Conservation (phyloP, 164 flowering plant genomes). For the Tetracentron sinense region DNA sequence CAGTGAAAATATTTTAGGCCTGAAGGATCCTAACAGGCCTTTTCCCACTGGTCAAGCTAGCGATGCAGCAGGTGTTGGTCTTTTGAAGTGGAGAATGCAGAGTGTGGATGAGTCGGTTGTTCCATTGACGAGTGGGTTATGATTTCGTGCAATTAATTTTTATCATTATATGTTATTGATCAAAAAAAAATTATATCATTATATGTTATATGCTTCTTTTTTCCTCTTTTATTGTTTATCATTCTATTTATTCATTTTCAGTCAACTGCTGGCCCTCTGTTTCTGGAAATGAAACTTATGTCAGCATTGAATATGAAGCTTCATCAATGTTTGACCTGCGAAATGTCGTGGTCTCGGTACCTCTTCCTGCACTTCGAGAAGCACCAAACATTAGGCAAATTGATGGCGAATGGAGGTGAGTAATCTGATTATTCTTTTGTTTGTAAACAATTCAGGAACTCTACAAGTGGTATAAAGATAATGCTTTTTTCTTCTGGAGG, state of each 20-base stretch:
- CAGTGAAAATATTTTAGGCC: slow-evolving; percentile 78
- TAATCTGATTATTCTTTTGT: neutral
- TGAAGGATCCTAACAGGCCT: slow-evolving; percentile 86
- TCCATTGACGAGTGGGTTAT: slow-evolving; percentile 74
- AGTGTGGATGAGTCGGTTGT: slow-evolving; percentile 77
- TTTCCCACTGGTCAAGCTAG: slow-evolving; percentile 78
- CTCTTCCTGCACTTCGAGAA: slow-evolving; percentile 93
- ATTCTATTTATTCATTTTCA: slow-evolving; percentile 29
- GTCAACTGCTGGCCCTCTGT: slow-evolving; percentile 99
- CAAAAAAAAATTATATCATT: neutral
- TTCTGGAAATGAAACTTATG: slow-evolving; percentile 93
- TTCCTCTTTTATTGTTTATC: slow-evolving; percentile 2
- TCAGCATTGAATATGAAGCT: slow-evolving; percentile 94
- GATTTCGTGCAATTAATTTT: neutral
- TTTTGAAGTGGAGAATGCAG: slow-evolving; percentile 97
- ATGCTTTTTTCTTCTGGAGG: neutral
- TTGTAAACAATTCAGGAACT: neutral
- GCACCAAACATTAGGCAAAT: slow-evolving; percentile 84
- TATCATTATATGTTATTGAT: neutral
- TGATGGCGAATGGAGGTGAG: slow-evolving; percentile 98
- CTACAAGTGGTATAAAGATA: neutral
- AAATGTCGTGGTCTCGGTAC: slow-evolving; percentile 87
- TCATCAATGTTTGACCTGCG: slow-evolving; percentile 78
- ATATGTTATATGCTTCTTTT: slow-evolving; percentile 3
- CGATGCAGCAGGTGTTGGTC: slow-evolving; percentile 81